These are phyloP conservation scores for Coemansia sp. DNA, from an alignment of 192 early-diverging fungal species.

Conservation along the genomic window DNA sequence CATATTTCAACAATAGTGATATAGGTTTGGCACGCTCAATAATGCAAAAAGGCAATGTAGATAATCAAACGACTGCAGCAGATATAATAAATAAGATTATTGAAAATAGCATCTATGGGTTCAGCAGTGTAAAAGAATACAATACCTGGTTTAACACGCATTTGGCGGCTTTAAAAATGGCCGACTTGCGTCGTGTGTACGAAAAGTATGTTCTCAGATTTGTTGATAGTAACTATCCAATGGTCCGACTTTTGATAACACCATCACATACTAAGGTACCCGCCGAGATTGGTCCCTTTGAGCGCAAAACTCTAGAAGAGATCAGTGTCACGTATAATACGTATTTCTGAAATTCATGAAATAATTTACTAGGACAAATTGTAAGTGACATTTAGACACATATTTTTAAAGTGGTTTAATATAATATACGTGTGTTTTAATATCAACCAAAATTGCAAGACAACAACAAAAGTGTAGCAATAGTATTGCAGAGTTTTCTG, in stretches of 20 bases:
- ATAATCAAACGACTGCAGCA: constrained; percentile 18
- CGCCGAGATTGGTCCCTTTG: constrained; percentile 30
- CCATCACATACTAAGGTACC: constrained; percentile 32
- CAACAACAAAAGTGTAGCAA: no score
- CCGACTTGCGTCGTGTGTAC: constrained; percentile 44
- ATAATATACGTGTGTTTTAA: no score
- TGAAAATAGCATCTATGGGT: constrained; percentile 24
- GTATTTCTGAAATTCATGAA: not conserved
- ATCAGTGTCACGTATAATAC: not conserved
- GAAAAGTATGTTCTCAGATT: constrained; percentile 29
- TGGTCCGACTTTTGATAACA: constrained; percentile 25
- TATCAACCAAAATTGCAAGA: no score
- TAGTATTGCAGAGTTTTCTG: no score
- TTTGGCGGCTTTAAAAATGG: constrained; percentile 17
- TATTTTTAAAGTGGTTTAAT: no score
- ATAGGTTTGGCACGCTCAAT: constrained; percentile 39
- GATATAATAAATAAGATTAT: constrained; percentile 18
- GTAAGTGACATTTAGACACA: no score
- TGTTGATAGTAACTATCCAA: constrained; percentile 21
- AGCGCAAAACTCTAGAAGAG: constrained; percentile 18
- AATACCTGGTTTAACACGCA: constrained; percentile 37
- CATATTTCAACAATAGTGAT: constrained; percentile 44
- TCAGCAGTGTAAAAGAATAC: constrained; percentile 12
- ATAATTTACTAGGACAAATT: no score
- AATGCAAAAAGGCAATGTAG: constrained; percentile 14